A percentile compares a stretch with the other conserved stretches of the same genome.
phyloP scores from a whole-genome alignment of 108 stramenopile genomes.

The Skeletonema marinoi region DNA sequence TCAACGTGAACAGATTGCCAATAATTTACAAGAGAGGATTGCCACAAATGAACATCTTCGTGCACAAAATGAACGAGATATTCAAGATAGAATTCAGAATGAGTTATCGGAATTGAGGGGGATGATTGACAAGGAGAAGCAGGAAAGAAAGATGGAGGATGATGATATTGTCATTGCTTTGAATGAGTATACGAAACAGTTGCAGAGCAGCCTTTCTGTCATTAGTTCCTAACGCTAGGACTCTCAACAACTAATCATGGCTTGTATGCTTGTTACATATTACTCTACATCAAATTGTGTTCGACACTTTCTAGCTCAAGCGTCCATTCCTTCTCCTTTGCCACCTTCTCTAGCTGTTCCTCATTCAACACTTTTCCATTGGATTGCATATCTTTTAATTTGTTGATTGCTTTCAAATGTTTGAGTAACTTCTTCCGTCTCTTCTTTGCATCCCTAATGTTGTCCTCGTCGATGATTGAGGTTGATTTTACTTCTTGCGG shows the following conservation, averaged over 20 bases:
- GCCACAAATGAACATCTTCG: slow-evolving; percentile 65
- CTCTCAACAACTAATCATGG: background rate
- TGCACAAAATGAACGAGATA: slow-evolving; percentile 60
- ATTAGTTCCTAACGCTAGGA: slow-evolving; percentile 52
- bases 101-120: slow-evolving; percentile 75
- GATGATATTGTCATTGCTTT: slow-evolving; percentile 89
- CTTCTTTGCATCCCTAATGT: slow-evolving; percentile 49
- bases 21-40: slow-evolving; percentile 65
- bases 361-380: slow-evolving; percentile 49
- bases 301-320: slow-evolving; percentile 60
- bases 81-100: slow-evolving; percentile 68
- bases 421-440: slow-evolving; percentile 58
- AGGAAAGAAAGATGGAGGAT: slow-evolving; percentile 84
- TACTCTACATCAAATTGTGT: slow-evolving; percentile 57
- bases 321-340: slow-evolving; percentile 48
- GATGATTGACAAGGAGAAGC: slow-evolving; percentile 68
- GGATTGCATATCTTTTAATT: slow-evolving; percentile 48
- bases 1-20: slow-evolving; percentile 69
- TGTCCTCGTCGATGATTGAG: slow-evolving; percentile 56
- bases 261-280: background rate
- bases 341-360: slow-evolving; percentile 55
- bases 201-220: slow-evolving; percentile 85
- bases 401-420: slow-evolving; percentile 58
- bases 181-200: slow-evolving; percentile 87
- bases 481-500: slow-evolving; percentile 40